Evolutionary conservation across 352 stramenopile genomes (phyloP).

Genomic region (Phytophthora ohioensis): DNA sequence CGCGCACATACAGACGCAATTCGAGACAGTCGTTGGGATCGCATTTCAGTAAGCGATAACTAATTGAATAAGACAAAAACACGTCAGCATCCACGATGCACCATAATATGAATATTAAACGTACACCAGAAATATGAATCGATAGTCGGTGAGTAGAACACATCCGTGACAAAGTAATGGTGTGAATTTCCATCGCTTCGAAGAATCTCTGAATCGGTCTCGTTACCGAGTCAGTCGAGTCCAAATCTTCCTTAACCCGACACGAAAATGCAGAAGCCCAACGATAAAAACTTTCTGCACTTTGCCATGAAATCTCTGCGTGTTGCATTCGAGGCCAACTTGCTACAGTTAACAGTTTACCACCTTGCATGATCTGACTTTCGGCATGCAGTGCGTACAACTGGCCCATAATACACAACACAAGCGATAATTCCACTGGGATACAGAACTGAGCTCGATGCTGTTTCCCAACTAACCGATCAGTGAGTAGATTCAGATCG

Average conservation of each 20-base stretch:
- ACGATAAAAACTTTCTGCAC: constrained; percentile 36
- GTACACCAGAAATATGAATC: constrained; percentile 40
- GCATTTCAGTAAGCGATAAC: constrained; percentile 54
- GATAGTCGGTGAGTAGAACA: constrained; percentile 43
- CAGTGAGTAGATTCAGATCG: constrained; percentile 37
- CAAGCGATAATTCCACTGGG: constrained; percentile 49
- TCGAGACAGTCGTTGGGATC: constrained; percentile 43
- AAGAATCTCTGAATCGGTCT: constrained; percentile 34
- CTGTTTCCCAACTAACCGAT: constrained; percentile 43
- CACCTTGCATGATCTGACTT: constrained; percentile 27
- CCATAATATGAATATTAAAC: constrained; percentile 2
- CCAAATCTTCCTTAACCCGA: neutral
- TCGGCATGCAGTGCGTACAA: constrained; percentile 45
- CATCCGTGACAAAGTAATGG: constrained; percentile 23
- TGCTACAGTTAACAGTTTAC: constrained; percentile 8
- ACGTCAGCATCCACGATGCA: neutral
- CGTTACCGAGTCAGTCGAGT: constrained; percentile 8
- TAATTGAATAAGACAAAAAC: constrained; percentile 22
- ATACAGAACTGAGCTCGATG: constrained; percentile 32
- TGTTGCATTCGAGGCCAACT: constrained; percentile 36
- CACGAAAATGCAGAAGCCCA: constrained; percentile 22
- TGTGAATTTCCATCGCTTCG: constrained; percentile 5
- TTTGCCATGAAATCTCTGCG: constrained; percentile 42
- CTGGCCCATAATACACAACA: constrained; percentile 49
- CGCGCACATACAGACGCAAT: constrained; percentile 48